Evolutionary conservation across 2,329 filamentous ascomycete genomes (phyloP).

Genomic region (Sclerotinia borealis): DNA sequence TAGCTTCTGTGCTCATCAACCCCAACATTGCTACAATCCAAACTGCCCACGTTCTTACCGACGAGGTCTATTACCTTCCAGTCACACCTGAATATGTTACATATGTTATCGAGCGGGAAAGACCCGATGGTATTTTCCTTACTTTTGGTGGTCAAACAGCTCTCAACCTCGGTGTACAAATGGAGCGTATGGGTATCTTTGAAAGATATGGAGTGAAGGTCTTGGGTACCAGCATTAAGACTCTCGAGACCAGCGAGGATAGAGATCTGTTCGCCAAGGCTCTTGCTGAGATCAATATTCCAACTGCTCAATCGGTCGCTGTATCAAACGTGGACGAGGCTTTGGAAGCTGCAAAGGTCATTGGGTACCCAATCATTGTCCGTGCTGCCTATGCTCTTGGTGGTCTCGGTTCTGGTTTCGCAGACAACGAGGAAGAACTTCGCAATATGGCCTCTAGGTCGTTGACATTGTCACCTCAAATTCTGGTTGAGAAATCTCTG

Average conservation of each 20-base stretch:
- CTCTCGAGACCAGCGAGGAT: slow-evolving; percentile 90
- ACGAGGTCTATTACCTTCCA: slow-evolving; percentile 97
- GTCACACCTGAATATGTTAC: slow-evolving; percentile 97
- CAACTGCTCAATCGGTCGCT: slow-evolving; percentile 92
- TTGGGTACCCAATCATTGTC: slow-evolving; percentile 97
- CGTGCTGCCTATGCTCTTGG: slow-evolving; percentile 94
- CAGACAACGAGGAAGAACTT: slow-evolving; percentile 88
- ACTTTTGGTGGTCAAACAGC: slow-evolving; percentile 97
- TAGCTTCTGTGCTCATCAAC: slow-evolving; percentile 89
- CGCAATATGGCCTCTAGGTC: slow-evolving; percentile 89
- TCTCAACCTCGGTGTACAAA: slow-evolving; percentile 92
- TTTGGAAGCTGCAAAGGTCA: slow-evolving; percentile 73
- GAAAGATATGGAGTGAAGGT: slow-evolving; percentile 95
- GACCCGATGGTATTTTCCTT: slow-evolving; percentile 93
- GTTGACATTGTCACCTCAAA: slow-evolving; percentile 88
- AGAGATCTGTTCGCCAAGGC: slow-evolving; percentile 94
- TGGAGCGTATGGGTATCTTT: slow-evolving; percentile 93
- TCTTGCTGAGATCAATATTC: slow-evolving; percentile 93
- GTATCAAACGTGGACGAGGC: slow-evolving; percentile 89
- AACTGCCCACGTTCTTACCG: slow-evolving; percentile 90
- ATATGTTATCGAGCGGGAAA: slow-evolving; percentile 94
- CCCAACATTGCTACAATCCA: slow-evolving; percentile 98
- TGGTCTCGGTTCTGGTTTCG: slow-evolving; percentile 93
- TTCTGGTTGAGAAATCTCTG: slow-evolving; percentile 95
- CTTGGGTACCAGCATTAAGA: slow-evolving; percentile 89